phyloP scores from a whole-genome alignment of 129 eudicot species.

The Helichrysum umbraculigerum region DNA sequence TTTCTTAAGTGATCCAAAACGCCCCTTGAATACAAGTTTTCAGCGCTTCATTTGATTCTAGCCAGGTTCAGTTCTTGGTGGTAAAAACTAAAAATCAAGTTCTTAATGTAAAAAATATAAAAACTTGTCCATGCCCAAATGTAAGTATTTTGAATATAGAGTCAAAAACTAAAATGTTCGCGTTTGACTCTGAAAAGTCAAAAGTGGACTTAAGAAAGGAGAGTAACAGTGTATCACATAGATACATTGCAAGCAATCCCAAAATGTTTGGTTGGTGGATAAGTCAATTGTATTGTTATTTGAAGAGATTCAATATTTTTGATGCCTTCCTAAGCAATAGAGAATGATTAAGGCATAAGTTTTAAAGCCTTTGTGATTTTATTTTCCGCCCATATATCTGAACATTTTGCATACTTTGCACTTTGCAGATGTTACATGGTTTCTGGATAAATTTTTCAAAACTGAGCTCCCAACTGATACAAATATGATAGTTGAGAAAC shows the following conservation, averaged over 20 bases:
- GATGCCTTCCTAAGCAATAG: conserved; percentile 32
- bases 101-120: neutral
- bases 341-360: conserved; percentile 1
- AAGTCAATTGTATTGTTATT: conserved; percentile 25
- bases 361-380: neutral
- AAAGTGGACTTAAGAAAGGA: conserved; percentile 7
- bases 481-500: conserved; percentile 69
- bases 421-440: conserved; percentile 39
- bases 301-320: conserved; percentile 4
- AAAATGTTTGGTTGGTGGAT: conserved; percentile 30
- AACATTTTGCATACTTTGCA: neutral
- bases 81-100: neutral
- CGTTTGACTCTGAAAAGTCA: conserved; percentile 24
- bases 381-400: neutral
- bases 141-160: neutral
- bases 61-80: neutral
- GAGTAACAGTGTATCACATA: conserved; percentile 21
- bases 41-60: neutral
- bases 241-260: conserved; percentile 35
- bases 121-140: conserved; percentile 12
- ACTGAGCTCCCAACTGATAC: conserved; percentile 21
- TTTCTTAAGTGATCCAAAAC: neutral
- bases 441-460: neutral
- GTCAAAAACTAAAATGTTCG: neutral
- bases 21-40: neutral